Evolutionary conservation across 2,329 filamentous ascomycete genomes (phyloP).

Genomic region (Cercospora zeina): DNA sequence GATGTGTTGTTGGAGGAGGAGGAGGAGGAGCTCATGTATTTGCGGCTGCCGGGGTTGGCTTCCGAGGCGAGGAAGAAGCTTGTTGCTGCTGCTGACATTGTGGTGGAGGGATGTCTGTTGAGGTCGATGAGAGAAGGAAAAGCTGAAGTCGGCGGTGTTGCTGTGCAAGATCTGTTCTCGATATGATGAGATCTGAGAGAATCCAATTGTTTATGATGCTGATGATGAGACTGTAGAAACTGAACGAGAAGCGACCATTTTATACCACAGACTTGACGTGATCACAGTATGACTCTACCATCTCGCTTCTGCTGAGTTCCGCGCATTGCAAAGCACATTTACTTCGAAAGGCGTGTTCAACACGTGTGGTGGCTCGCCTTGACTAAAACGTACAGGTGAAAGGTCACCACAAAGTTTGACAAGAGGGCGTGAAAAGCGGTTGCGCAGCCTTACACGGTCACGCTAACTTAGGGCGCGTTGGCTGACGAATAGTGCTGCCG

Average conservation of each 20-base stretch:
- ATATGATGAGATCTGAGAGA: constrained; percentile 4
- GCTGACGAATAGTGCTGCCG: neutral
- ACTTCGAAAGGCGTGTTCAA: constrained; percentile 14
- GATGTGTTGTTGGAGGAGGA: neutral
- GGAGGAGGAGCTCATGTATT: constrained; percentile 1
- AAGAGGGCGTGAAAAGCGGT: constrained; percentile 9
- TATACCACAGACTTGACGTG: constrained; percentile 6
- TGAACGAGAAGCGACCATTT: neutral
- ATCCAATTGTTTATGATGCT: constrained; percentile 1
- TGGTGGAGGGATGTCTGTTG: neutral
- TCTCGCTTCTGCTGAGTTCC: constrained; percentile 2
- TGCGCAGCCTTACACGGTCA: constrained; percentile 5
- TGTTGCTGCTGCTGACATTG: constrained; percentile 15
- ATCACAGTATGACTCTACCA: constrained; percentile 1
- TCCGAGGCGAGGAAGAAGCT: constrained; percentile 11
- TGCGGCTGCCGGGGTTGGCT: constrained; percentile 3
- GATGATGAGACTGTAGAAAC: neutral
- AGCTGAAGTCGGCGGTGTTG: neutral
- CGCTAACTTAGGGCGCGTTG: constrained; percentile 1
- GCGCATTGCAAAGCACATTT: constrained; percentile 12
- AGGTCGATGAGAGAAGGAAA: neutral
- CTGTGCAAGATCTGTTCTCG: neutral
- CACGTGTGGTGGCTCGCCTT: constrained; percentile 10
- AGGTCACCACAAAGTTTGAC: constrained; percentile 1
- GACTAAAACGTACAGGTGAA: constrained; percentile 17